Conservation (phyloP, 331 rosid species). For the Acacia concinna region DNA sequence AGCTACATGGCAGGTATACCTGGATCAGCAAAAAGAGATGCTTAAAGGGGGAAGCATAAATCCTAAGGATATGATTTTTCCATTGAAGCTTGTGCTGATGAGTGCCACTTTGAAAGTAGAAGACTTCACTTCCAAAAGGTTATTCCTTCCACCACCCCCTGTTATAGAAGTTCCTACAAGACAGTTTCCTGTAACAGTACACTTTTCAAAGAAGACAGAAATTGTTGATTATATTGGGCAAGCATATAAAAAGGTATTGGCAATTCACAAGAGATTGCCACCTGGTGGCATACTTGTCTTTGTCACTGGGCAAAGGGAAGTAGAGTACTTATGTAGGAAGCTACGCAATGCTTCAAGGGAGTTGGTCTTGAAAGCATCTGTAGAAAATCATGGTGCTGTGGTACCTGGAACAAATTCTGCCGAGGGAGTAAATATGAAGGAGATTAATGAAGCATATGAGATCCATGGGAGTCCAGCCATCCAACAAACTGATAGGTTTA, state of each 20-base stretch:
- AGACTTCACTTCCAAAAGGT: conserved; percentile 70
- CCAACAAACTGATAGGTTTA: conserved; percentile 64
- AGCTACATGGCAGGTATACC: conserved; percentile 49
- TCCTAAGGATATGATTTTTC: conserved; percentile 60
- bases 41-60: conserved; percentile 56
- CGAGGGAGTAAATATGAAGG: conserved; percentile 56
- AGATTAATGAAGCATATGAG: conserved; percentile 84
- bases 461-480: conserved; percentile 42
- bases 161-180: conserved; percentile 82
- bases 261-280: conserved; percentile 90
- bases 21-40: conserved; percentile 48
- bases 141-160: conserved; percentile 72
- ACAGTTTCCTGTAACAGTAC: conserved; percentile 77
- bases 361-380: conserved; percentile 40
- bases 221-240: conserved; percentile 68
- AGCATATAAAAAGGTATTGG: conserved; percentile 85
- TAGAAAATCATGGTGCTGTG: conserved; percentile 33
- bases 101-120: conserved; percentile 93
- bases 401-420: conserved; percentile 40
- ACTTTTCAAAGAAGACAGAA: conserved; percentile 81
- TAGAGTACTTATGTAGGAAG: conserved; percentile 77
- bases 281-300: conserved; percentile 89
- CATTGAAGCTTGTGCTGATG: conserved; percentile 90
- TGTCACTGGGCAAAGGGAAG: conserved; percentile 89
- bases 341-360: conserved; percentile 68